Conservation (phyloP, 176 grass and related monocot species). For the Puya raimondii region DNA sequence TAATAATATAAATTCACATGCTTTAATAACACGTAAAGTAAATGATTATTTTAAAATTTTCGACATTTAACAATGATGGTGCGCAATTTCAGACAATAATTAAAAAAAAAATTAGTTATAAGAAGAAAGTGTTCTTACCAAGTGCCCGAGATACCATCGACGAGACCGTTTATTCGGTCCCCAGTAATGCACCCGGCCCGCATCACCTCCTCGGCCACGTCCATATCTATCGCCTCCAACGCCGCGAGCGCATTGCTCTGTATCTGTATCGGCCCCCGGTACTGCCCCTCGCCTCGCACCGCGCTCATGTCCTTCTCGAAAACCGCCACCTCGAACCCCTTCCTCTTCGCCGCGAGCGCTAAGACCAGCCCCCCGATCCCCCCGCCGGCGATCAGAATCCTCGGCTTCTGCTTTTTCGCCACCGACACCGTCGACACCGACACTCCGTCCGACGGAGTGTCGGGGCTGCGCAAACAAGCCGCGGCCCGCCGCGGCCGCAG, state of each 20-base stretch:
- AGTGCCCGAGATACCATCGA: conserved; percentile 81
- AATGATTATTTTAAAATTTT: too few species aligned
- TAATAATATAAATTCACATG: too few species aligned
- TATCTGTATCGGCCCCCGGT: conserved; percentile 95
- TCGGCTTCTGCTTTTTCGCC: conserved; percentile 19
- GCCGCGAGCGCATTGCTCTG: conserved; percentile 96
- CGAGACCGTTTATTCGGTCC: conserved; percentile 94
- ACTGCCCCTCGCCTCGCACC: conserved; percentile 80
- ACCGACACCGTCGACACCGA: too few species aligned
- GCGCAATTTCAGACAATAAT: background rate
- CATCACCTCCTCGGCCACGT: conserved; percentile 86
- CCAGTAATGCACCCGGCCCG: conserved; percentile 75
- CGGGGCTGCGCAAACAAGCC: too few species aligned
- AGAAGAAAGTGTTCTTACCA: conserved; percentile 27
- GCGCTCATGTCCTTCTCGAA: conserved; percentile 92
- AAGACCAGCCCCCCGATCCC: conserved; percentile 87
- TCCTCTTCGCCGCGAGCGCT: conserved; percentile 66
- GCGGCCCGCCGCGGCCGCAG: too few species aligned
- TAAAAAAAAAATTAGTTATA: background rate
- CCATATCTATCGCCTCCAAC: conserved; percentile 80
- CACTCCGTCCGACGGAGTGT: too few species aligned
- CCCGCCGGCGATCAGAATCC: conserved; percentile 75
- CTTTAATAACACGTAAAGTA: too few species aligned
- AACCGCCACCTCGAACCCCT: conserved; percentile 92
- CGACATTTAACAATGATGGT: too few species aligned